Conservation (phyloP, 2,329 filamentous ascomycete genomes). For the Aspergillus sp. region DNA sequence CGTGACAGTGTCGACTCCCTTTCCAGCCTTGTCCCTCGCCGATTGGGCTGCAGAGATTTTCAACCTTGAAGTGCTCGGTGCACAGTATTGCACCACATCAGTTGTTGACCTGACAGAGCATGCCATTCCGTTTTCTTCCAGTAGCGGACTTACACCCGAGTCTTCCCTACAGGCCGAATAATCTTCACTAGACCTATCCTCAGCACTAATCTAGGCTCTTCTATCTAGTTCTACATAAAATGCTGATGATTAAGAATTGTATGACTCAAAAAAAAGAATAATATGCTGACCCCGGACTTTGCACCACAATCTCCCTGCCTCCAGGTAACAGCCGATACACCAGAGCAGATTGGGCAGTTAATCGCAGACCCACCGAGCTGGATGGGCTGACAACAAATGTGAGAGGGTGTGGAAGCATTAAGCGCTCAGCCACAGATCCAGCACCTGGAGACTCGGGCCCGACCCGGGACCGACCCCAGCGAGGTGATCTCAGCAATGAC, state of each 20-base stretch:
- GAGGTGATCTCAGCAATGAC: background rate
- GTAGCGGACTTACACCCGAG: no score
- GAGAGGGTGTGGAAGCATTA: background rate
- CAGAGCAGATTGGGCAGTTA: background rate
- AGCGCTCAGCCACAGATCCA: constrained; percentile 7
- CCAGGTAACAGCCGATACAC: background rate
- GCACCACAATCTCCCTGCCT: background rate
- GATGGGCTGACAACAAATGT: background rate
- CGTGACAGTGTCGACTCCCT: background rate
- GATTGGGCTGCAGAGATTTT: constrained; percentile 2
- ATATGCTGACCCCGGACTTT: background rate
- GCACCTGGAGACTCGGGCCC: background rate
- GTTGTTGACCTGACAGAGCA: no score
- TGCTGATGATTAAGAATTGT: background rate
- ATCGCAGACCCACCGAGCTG: background rate
- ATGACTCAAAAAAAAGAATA: background rate
- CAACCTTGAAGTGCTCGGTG: background rate
- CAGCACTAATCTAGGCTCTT: no score
- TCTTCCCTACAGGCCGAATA: no score
- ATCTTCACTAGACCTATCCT: no score
- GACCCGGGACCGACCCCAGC: background rate
- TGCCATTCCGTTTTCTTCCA: no score
- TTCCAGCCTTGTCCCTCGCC: background rate
- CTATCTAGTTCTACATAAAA: no score
- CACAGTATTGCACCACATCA: no score